Evolutionary conservation across 2,329 filamentous ascomycete genomes (phyloP).

Genomic region (Cytospora piceicola): DNA sequence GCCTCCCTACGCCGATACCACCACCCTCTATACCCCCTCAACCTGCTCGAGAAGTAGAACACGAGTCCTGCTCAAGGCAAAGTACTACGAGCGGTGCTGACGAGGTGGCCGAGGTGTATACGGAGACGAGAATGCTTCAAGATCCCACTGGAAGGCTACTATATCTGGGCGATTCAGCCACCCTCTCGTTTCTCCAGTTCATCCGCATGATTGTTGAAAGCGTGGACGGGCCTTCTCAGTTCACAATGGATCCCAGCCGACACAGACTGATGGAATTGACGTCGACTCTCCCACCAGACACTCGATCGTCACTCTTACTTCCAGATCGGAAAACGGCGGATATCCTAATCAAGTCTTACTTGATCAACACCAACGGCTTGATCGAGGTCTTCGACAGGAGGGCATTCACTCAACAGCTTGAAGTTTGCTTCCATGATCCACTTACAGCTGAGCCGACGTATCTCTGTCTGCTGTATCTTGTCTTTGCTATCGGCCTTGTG

Average conservation of each 20-base stretch:
- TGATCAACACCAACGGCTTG: constrained; percentile 64
- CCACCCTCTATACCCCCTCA: constrained; percentile 4
- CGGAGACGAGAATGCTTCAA: constrained; percentile 61
- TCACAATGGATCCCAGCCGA: constrained; percentile 60
- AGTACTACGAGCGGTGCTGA: constrained; percentile 51
- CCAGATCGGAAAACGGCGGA: constrained; percentile 59
- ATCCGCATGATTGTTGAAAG: constrained; percentile 64
- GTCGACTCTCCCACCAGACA: constrained; percentile 50
- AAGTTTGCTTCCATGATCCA: constrained; percentile 59
- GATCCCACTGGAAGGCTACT: constrained; percentile 63
- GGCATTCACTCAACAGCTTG: constrained; percentile 53
- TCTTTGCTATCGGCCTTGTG: constrained; percentile 65
- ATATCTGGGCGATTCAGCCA: constrained; percentile 67
- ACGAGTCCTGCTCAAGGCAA: constrained; percentile 42
- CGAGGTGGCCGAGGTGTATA: constrained; percentile 60
- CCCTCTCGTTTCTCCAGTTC: constrained; percentile 63
- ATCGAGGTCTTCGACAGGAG: constrained; percentile 62
- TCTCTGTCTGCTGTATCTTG: constrained; percentile 64
- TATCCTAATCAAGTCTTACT: constrained; percentile 62
- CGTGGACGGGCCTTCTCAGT: constrained; percentile 56
- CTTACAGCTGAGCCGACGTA: constrained; percentile 53
- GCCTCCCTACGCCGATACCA: constrained; percentile 30
- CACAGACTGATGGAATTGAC: constrained; percentile 61
- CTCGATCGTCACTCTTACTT: constrained; percentile 55
- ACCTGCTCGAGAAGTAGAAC: constrained; percentile 26